Base-by-base conservation (phyloP, 2,329 filamentous ascomycete genomes). In the Calonectria pauciramosa region DNA sequence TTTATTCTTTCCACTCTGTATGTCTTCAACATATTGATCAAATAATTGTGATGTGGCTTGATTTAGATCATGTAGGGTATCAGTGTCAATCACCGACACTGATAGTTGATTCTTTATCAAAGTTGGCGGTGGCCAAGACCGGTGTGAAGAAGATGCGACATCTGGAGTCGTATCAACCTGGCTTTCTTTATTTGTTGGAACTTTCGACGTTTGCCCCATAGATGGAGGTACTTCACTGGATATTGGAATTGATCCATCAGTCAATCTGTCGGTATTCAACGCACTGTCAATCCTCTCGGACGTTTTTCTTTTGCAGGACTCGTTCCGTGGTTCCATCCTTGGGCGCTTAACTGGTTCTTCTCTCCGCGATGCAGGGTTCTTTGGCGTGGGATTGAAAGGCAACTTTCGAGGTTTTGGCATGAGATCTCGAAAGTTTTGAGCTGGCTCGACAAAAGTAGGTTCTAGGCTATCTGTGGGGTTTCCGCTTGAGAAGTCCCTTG, bases 1-100 rank as follows among this genome's bases (percentile, higher is more conserved):
- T 18, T 75, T 52, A 28, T 85, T 74, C 10, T 64, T 74, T 0
- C 82, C 79, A 10, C 72, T 36, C 0, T 71, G 59, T 11, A 84
- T 34, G 51, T 86, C 84, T n/a, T 76, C 75, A 51, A 81, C 75
- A 56, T 83, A 86, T 66, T 86, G 83, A 8, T 85, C 80, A 32
- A 86, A 78, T 13, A 85, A 47, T 4, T 34, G 75, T 1, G 76
- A 76, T 4, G 84, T 82, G 36, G 71, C 70, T 60, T 71, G 56
- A 34, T 83, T 78, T n/a, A 84, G 54, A 9, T 80, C 68, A 23
- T 75, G 77, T 5, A 86, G 68, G 6, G 75, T 73, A 11, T 67
- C 56, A 13, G 74, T n/a, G 14, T 84, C 78, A 14, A 81, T 73
- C 2, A 85, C 51, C 3, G 85, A 52, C 8, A 85, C 36, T 30